Base-by-base conservation (phyloP, 129 eudicot genomes). In the Lonicera japonica region DNA sequence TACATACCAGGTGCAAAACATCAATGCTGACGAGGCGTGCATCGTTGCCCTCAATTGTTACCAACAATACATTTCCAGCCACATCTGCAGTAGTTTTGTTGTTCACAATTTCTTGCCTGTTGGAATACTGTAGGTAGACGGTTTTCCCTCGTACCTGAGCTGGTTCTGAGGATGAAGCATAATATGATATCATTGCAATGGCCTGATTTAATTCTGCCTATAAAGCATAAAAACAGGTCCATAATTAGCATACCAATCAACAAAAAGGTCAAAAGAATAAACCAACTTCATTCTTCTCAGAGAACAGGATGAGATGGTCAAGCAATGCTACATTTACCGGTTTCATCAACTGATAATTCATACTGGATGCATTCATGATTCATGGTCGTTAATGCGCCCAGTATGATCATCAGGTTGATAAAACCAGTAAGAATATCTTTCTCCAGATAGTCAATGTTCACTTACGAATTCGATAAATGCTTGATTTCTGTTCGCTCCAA, bases 21-120 rank as follows among this genome's bases (percentile, higher is more conserved):
- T 92, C 98, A 74, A 88, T 92, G 86, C 99, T 92, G 76, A 87
- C 96, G 56, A 73, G 76, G 50, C 96, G 87, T 25, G 98, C 96
- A 73, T 88, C 96, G 62, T 64, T 68, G 48, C 96, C 98, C 78
- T 92, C 95, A 61, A 92, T 88, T 21, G 96, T 87, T 77, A 92
- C 91, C 84, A 92, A 53, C n/a, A 87, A 79, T 25, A 92, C 99
- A 70, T 92, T 92, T 43, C 99, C 99, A 25, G 99, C 95, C 56
- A 89, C 90, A 80, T 92, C 99, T 50, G 96, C 99, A n/a, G 96
- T 78, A 19, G 96, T 88, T 73, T 92, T 92, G 81, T 92, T 92
- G 89, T 92, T 87, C 86, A 92, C 99, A 54, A 92, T 92, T 77
- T 92, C 99, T 71, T 87, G 99, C 70, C 99, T 82, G 85, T 92